phyloP scores from a whole-genome alignment of 768 basidiomycete species.

The Pulveroboletus sp. region DNA sequence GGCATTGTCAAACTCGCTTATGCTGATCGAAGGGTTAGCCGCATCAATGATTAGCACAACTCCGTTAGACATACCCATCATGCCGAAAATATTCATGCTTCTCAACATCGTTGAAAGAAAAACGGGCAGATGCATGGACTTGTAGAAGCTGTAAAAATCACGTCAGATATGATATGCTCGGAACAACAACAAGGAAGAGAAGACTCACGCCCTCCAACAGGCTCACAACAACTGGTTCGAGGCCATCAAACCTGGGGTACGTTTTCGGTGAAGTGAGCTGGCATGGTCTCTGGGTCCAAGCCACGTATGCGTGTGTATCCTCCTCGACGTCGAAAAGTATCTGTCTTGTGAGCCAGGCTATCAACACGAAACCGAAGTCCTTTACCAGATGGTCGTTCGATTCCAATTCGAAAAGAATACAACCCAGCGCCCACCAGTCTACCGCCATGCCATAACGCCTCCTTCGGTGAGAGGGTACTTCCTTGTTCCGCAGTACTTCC shows the following conservation, averaged over 20 bases:
- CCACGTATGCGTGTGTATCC: slow-evolving; percentile 21
- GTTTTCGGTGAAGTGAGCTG: slow-evolving; percentile 7
- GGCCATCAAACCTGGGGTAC: slow-evolving; percentile 23
- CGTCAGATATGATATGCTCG: not conserved
- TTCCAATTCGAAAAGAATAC: slow-evolving; percentile 39
- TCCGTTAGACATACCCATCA: slow-evolving; percentile 19
- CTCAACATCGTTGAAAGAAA: slow-evolving; percentile 19
- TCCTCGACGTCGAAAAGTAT: slow-evolving; percentile 29
- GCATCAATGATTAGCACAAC: not conserved
- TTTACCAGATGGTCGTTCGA: slow-evolving; percentile 25
- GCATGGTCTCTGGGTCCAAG: slow-evolving; percentile 10
- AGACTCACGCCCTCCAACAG: slow-evolving; percentile 33
- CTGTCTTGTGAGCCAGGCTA: too few species aligned
- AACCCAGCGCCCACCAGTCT: slow-evolving; percentile 45
- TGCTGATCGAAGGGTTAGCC: slow-evolving; percentile 10
- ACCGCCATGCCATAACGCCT: slow-evolving; percentile 31
- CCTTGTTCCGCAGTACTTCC: slow-evolving; percentile 34
- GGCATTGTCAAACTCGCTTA: slow-evolving; percentile 23
- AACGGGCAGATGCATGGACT: slow-evolving; percentile 12
- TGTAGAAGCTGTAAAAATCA: slow-evolving; percentile 17
- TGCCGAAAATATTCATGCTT: slow-evolving; percentile 23
- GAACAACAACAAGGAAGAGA: not conserved
- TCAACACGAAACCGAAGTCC: too few species aligned
- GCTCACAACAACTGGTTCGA: slow-evolving; percentile 21
- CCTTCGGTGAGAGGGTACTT: not conserved